Conservation (phyloP, 768 basidiomycete genomes). For the Lentinula edodes region DNA sequence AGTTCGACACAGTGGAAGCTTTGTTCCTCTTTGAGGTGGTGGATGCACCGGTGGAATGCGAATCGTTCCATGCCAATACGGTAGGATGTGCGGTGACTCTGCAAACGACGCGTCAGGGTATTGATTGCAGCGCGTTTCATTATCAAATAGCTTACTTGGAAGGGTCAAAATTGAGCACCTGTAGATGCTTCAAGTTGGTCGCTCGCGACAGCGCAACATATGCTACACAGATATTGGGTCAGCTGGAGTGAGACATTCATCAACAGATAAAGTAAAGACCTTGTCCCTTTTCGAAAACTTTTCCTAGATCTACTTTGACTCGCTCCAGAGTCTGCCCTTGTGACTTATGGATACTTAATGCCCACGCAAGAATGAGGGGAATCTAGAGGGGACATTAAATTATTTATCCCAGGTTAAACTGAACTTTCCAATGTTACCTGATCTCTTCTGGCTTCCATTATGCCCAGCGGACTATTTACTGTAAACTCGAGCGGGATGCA, state of each 20-base stretch:
- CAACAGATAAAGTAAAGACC: slow-evolving; percentile 28
- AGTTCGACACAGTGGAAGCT: background rate
- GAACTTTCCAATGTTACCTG: slow-evolving; percentile 35
- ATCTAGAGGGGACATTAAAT: slow-evolving; percentile 32
- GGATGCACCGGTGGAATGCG: slow-evolving; percentile 1
- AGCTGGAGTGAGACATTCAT: background rate
- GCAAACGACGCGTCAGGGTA: slow-evolving; percentile 2
- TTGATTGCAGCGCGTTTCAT: background rate
- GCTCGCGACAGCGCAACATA: slow-evolving; percentile 75
- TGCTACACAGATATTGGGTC: slow-evolving; percentile 26
- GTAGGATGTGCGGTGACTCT: slow-evolving; percentile 64
- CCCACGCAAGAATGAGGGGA: slow-evolving; percentile 83
- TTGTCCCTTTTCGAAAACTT: slow-evolving; percentile 80
- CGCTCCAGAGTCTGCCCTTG: slow-evolving; percentile 87
- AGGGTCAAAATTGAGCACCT: slow-evolving; percentile 60
- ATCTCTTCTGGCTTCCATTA: slow-evolving; percentile 50
- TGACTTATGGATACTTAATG: slow-evolving; percentile 82
- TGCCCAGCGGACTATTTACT: slow-evolving; percentile 53
- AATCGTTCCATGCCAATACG: slow-evolving; percentile 49
- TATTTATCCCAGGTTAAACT: background rate
- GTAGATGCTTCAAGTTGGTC: slow-evolving; percentile 56
- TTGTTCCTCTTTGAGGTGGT: slow-evolving; percentile 14
- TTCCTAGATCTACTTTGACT: slow-evolving; percentile 72
- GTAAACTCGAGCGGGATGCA: slow-evolving; percentile 58
- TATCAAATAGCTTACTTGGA: slow-evolving; percentile 37